Percentiles rank a stretch among this genome's conserved stretches.
These are phyloP conservation scores for Pachyrhizus erosus DNA, from an alignment of 306 rosid genomes.

Conservation along the genomic window DNA sequence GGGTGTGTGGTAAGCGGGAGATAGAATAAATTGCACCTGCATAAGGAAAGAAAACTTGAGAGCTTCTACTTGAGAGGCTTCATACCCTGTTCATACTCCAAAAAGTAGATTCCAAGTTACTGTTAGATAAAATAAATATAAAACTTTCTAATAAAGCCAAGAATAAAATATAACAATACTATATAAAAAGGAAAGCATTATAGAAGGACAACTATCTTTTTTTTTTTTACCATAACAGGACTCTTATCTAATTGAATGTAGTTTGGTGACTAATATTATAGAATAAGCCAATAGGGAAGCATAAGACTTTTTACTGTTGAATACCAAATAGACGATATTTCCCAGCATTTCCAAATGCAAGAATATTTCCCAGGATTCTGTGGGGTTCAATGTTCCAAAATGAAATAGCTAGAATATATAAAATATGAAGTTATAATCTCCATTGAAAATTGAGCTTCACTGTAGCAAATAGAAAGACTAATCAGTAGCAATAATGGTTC, in stretches of 20 bases:
- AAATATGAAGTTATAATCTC: background rate
- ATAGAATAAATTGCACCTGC: slow-evolving; percentile 42
- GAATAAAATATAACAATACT: slow-evolving; percentile 35
- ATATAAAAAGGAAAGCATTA: background rate
- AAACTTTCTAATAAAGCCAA: slow-evolving; percentile 41
- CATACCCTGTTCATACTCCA: slow-evolving; percentile 57
- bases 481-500: background rate
- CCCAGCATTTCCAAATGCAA: slow-evolving; percentile 22
- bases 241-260: slow-evolving; percentile 1
- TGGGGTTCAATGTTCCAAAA: slow-evolving; percentile 3
- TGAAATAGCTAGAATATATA: background rate
- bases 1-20: background rate
- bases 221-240: background rate
- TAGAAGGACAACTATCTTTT: background rate
- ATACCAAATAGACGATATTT: slow-evolving; percentile 4
- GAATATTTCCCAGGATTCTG: slow-evolving; percentile 12
- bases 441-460: background rate
- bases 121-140: slow-evolving; percentile 29
- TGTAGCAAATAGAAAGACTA: background rate
- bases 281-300: slow-evolving; percentile 22
- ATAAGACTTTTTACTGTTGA: background rate
- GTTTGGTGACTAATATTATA: slow-evolving; percentile 7
- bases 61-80: slow-evolving; percentile 66
- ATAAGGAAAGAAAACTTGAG: slow-evolving; percentile 21
- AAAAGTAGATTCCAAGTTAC: slow-evolving; percentile 35